Evolutionary conservation across 2,329 filamentous ascomycete genomes (phyloP).

Genomic region (Hypoxylon rubiginosum): DNA sequence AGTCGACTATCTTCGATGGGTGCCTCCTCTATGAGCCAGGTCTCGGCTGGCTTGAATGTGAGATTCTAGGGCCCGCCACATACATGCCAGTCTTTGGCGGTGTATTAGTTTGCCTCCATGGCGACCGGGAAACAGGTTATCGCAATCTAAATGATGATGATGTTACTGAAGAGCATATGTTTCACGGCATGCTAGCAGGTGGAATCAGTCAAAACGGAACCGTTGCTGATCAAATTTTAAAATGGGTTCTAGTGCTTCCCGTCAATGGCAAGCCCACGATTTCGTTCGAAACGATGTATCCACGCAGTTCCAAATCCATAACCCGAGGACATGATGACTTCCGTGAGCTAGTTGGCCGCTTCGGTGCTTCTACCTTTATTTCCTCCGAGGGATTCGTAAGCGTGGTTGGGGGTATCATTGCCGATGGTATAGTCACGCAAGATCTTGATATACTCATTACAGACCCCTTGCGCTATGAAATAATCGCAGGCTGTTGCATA

Average conservation of each 20-base stretch:
- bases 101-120: slow-evolving; percentile 54
- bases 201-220: slow-evolving; percentile 77
- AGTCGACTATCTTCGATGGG: slow-evolving; percentile 62
- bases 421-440: slow-evolving; percentile 57
- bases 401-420: slow-evolving; percentile 61
- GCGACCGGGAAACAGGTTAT: slow-evolving; percentile 46
- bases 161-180: slow-evolving; percentile 44
- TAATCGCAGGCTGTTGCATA: slow-evolving; percentile 43
- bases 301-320: slow-evolving; percentile 18
- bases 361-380: slow-evolving; percentile 58
- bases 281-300: slow-evolving; percentile 43
- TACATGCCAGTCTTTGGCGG: slow-evolving; percentile 61
- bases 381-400: slow-evolving; percentile 47
- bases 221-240: slow-evolving; percentile 72
- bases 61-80: slow-evolving; percentile 49
- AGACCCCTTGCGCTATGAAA: slow-evolving; percentile 49
- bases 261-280: slow-evolving; percentile 49
- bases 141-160: slow-evolving; percentile 45
- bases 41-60: slow-evolving; percentile 63
- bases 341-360: slow-evolving; percentile 51
- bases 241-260: slow-evolving; percentile 67
- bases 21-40: slow-evolving; percentile 67
- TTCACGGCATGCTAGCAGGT: slow-evolving; percentile 75
- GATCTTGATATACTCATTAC: slow-evolving; percentile 67
- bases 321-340: slow-evolving; percentile 28